Conservation (phyloP, 148 eudicot species). For the Fallopia convolvulus region DNA sequence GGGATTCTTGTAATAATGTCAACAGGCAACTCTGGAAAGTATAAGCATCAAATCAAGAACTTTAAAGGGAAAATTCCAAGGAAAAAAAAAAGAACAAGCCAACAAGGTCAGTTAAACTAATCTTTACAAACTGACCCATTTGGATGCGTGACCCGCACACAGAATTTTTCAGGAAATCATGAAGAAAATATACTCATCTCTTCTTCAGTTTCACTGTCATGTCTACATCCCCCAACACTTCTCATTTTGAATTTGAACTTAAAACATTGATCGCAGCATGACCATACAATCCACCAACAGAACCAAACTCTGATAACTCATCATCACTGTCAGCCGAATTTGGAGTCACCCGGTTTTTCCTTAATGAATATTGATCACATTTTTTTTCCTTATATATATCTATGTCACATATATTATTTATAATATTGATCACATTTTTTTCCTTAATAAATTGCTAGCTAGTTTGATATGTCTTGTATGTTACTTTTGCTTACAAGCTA, state of each 20-base stretch:
- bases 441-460: too few relatives aligned
- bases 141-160: not conserved
- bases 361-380: too few relatives aligned
- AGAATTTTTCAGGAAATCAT: not conserved
- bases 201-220: not conserved
- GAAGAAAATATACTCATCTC: not conserved
- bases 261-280: conserved; percentile 27
- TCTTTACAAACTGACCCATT: conserved; percentile 8
- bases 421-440: too few relatives aligned
- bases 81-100: not conserved
- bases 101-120: not conserved
- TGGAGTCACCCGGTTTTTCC: conserved; percentile 72
- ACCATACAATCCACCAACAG: conserved; percentile 56
- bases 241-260: conserved; percentile 31
- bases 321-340: conserved; percentile 64
- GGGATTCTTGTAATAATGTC: too few relatives aligned
- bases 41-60: too few relatives aligned
- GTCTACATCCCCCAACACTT: conserved; percentile 24
- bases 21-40: too few relatives aligned
- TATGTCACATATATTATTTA: too few relatives aligned
- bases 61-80: not conserved
- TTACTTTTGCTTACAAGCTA: too few relatives aligned
- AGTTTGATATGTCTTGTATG: too few relatives aligned
- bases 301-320: conserved; percentile 58
- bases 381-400: too few relatives aligned